phyloP scores from a whole-genome alignment of 257 asterid species.

The Pogostemon cablin region DNA sequence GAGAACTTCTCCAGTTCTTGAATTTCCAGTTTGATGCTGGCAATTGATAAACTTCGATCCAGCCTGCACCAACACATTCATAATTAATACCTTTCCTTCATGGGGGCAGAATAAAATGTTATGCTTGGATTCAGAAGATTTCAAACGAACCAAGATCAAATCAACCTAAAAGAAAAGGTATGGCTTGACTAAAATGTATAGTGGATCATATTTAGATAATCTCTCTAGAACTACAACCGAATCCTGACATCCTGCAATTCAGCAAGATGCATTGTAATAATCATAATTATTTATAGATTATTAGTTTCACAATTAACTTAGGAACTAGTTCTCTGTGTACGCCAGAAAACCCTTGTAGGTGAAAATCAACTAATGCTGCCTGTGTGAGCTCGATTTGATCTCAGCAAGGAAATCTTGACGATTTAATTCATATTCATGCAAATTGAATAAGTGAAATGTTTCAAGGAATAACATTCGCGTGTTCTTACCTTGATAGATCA shows the following conservation, averaged over 20 bases:
- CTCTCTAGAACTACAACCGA: no score
- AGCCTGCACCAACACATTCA: constrained; percentile 58
- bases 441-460: not conserved
- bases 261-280: not conserved
- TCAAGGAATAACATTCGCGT: not conserved
- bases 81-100: constrained; percentile 11
- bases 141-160: not conserved
- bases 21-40: constrained; percentile 55
- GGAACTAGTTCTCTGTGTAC: not conserved
- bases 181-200: constrained; percentile 5
- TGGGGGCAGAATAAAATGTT: not conserved
- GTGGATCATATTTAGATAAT: constrained; percentile 13
- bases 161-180: not conserved
- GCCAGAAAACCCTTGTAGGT: not conserved
- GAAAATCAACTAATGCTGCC: not conserved
- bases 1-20: constrained; percentile 71
- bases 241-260: not conserved
- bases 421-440: constrained; percentile 1
- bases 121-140: not conserved
- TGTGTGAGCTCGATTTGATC: not conserved
- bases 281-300: not conserved
- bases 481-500: constrained; percentile 54
- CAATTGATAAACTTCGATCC: constrained; percentile 53
- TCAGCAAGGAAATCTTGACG: constrained; percentile 1
- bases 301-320: not conserved